Conservation (phyloP, 805 yeast genomes). For the Candida corydali region DNA sequence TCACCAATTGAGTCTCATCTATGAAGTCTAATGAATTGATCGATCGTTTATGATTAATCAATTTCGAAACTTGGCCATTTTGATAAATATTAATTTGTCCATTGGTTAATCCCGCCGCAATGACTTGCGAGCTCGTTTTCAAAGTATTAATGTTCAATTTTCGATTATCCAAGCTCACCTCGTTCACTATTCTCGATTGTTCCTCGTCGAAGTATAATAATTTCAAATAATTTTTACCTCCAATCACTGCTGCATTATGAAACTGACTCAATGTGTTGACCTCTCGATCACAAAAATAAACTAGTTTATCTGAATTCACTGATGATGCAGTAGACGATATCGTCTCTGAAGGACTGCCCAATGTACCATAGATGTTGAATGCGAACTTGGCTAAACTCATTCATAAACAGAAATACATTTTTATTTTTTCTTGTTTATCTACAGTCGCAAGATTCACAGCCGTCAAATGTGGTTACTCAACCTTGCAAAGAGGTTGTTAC, state of each 20-base stretch:
- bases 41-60: slow-evolving; percentile 39
- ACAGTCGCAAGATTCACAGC: background rate
- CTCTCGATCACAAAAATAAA: slow-evolving; percentile 24
- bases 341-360: slow-evolving; percentile 12
- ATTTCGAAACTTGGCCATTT: slow-evolving; percentile 28
- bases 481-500: slow-evolving; percentile 25
- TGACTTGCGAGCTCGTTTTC: slow-evolving; percentile 26
- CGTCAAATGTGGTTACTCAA: slow-evolving; percentile 13
- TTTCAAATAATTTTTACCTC: slow-evolving; percentile 39
- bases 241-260: slow-evolving; percentile 33
- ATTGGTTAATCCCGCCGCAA: slow-evolving; percentile 39
- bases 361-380: slow-evolving; percentile 52
- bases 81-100: slow-evolving; percentile 32
- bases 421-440: background rate
- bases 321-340: slow-evolving; percentile 17
- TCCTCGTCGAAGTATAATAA: slow-evolving; percentile 27
- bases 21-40: slow-evolving; percentile 39
- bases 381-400: slow-evolving; percentile 43
- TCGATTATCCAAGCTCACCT: slow-evolving; percentile 26
- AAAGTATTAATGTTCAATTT: slow-evolving; percentile 37
- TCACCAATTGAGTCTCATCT: slow-evolving; percentile 22
- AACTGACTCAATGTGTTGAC: slow-evolving; percentile 22
- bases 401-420: slow-evolving; percentile 1
- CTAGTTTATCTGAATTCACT: slow-evolving; percentile 13
- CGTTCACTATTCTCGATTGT: slow-evolving; percentile 29